phyloP scores from a whole-genome alignment of 139 green algal genomes.

The Coelastrella sp. region DNA sequence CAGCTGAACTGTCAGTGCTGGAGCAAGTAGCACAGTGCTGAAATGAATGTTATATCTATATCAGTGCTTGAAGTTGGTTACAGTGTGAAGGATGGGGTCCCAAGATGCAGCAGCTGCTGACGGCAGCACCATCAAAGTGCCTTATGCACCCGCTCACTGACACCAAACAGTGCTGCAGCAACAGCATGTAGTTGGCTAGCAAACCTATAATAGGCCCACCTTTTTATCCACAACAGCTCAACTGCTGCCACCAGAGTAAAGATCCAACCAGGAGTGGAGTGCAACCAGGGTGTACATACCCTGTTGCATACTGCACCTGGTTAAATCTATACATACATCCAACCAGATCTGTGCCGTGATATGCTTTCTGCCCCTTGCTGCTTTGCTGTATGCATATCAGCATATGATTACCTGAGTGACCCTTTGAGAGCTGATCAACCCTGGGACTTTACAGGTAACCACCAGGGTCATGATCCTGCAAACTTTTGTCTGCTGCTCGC shows the following conservation, averaged over 20 bases:
- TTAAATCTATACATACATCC: not conserved
- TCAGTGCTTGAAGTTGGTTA: not conserved
- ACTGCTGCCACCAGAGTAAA: too few relatives aligned
- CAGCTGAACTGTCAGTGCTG: not conserved
- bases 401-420: slow-evolving; percentile 29
- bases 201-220: not conserved
- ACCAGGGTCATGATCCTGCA: not conserved
- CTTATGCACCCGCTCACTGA: not conserved
- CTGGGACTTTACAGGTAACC: not conserved
- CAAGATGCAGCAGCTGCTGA: not conserved
- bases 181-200: not conserved
- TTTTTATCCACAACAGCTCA: too few relatives aligned
- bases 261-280: too few relatives aligned
- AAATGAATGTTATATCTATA: not conserved
- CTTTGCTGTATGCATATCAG: not conserved
- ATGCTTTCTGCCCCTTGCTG: too few relatives aligned
- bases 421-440: not conserved
- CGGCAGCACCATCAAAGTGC: not conserved
- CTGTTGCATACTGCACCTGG: not conserved
- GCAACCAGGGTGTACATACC: not conserved
- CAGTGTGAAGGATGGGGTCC: not conserved
- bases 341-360: not conserved
- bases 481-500: not conserved
- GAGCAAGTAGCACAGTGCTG: not conserved
- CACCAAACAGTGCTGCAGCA: not conserved